Base-by-base conservation (phyloP, 2,329 filamentous ascomycete species). In the Fusarium pseudograminearum region DNA sequence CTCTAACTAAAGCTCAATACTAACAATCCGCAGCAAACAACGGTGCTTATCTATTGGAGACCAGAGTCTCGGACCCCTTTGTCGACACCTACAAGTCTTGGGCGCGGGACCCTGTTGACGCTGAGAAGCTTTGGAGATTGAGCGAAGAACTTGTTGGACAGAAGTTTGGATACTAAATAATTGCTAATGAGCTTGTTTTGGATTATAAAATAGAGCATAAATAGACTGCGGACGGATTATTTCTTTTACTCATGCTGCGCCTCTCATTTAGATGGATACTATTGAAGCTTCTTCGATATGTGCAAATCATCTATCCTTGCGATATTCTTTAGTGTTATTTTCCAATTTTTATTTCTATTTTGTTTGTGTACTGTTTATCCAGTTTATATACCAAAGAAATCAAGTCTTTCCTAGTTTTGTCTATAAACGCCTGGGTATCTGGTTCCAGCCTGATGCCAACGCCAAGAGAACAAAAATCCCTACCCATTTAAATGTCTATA, bases 71-170 rank as follows among this genome's bases (percentile, higher is more conserved):
- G 1, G 76, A 78, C 42, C 77, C 78, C 4, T 75, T 71, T 20
- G 51, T 69, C 9, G 74, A 80, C 26, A 73, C 70, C 1, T 61
- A 76, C 36, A 76, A 70, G 46, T 67, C 76, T 14, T 79, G 77
- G 76, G 78, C 67, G 1, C 76, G 74, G n/a, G 76, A 74, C 45
- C 16, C 60, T 4, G 18, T 79, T 10, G 78, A 79, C 50, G 83
- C 83, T 1, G 79, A 82, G 61, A 82, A 71, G 73, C 72, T 85
- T 38, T 86, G 83, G 84, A 76, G 76, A 44, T 44, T 84, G 47
- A 84, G 80, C n/a, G 81, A 84, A 75, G 73, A 81, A 67, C 67
- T 85, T 50, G 82, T 84, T n/a, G 78, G 76, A 1, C 76, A 83
- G 57, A 74, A 79, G 57, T 83, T 83, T 65, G 54, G 55, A 9